These are phyloP conservation scores for Epichloe uncinata DNA, from an alignment of 2,329 filamentous ascomycete species.

Conservation along the genomic window DNA sequence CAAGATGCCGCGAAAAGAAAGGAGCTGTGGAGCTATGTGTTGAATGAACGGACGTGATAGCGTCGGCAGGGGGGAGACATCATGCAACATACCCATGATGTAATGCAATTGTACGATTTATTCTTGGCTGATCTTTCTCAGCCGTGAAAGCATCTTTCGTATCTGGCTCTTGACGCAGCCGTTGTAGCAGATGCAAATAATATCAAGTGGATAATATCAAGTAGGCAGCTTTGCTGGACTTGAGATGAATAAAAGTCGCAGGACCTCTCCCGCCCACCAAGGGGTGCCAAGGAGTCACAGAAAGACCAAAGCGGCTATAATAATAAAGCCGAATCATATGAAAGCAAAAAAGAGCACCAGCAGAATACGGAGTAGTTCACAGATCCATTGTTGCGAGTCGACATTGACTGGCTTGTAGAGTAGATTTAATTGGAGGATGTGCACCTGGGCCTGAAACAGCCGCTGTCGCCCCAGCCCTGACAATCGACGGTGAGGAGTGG, in stretches of 20 bases:
- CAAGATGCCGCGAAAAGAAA: no score
- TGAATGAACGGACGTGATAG: no score
- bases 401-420: no score
- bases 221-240: not conserved
- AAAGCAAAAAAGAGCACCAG: no score
- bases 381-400: no score
- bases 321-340: not conserved
- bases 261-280: not conserved
- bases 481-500: not conserved
- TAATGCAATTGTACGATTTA: no score
- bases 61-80: no score
- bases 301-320: not conserved
- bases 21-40: no score
- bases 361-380: no score
- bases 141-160: not conserved
- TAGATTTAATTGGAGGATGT: not conserved
- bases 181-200: not conserved
- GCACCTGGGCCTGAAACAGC: conserved; percentile 8
- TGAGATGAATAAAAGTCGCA: not conserved
- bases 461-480: conserved; percentile 1
- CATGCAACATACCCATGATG: no score
- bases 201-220: no score
- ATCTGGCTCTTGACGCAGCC: not conserved
- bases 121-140: no score
- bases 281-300: not conserved